Evolutionary conservation across 2,329 filamentous ascomycete genomes (phyloP).

Genomic region (Beauveria pseudobassiana): DNA sequence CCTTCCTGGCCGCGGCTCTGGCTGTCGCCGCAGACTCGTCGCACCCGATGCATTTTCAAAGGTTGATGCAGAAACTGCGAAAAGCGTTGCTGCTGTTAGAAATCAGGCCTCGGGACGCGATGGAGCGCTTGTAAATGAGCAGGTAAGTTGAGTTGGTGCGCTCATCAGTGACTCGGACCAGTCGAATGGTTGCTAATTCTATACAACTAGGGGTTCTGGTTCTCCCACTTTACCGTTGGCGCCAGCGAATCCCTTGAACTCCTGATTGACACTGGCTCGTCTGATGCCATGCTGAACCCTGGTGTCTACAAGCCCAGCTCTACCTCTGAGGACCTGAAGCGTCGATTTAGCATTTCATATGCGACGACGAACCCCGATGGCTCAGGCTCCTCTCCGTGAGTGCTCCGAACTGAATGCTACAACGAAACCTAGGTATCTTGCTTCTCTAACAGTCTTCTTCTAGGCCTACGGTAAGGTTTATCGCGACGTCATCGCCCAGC

Average conservation of each 20-base stretch:
- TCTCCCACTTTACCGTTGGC: slow-evolving; percentile 16
- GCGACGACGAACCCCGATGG: slow-evolving; percentile 16
- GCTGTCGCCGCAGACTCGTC: slow-evolving; percentile 13
- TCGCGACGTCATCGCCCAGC: slow-evolving; percentile 15
- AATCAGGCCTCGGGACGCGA: background rate
- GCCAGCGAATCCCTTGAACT: slow-evolving; percentile 15
- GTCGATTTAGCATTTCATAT: slow-evolving; percentile 14
- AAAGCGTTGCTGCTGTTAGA: slow-evolving; percentile 10
- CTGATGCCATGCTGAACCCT: slow-evolving; percentile 15
- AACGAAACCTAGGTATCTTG: background rate
- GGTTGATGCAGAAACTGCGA: slow-evolving; percentile 11
- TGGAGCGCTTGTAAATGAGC: slow-evolving; percentile 11
- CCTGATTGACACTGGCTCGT: slow-evolving; percentile 16
- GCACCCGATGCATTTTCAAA: slow-evolving; percentile 13
- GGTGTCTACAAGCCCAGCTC: slow-evolving; percentile 14
- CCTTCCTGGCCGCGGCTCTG: slow-evolving; percentile 10
- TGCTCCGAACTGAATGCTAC: background rate
- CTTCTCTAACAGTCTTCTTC: background rate
- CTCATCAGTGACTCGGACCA: background rate
- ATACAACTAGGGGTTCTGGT: slow-evolving; percentile 16
- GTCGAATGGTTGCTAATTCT: background rate
- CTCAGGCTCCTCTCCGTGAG: slow-evolving; percentile 13
- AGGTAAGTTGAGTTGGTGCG: background rate
- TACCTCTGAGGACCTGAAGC: slow-evolving; percentile 5
- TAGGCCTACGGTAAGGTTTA: slow-evolving; percentile 16